These are phyloP conservation scores for Mycena vulgaris DNA, from an alignment of 768 basidiomycete species.

Conservation along the genomic window DNA sequence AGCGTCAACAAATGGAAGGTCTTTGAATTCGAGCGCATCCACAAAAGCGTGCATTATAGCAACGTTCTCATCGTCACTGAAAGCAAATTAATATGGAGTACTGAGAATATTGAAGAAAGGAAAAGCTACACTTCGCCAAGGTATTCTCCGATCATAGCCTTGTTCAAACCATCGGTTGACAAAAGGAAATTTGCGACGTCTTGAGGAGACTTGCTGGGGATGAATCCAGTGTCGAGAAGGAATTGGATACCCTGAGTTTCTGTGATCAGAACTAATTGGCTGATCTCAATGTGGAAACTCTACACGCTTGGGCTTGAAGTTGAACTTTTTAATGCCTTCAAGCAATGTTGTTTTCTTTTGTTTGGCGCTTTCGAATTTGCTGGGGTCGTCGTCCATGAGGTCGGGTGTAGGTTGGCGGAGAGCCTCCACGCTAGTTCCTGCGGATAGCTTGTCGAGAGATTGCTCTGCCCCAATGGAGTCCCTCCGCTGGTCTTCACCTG, in stretches of 20 bases:
- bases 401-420: slow-evolving; percentile 84
- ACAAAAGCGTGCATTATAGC: slow-evolving; percentile 98
- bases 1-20: slow-evolving; percentile 89
- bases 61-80: slow-evolving; percentile 90
- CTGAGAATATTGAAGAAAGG: background rate
- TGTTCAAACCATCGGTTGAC: slow-evolving; percentile 92
- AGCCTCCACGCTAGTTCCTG: slow-evolving; percentile 65
- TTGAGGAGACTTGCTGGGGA: slow-evolving; percentile 76
- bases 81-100: slow-evolving; percentile 20
- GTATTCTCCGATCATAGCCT: slow-evolving; percentile 98
- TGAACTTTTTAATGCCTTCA: slow-evolving; percentile 98
- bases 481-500: slow-evolving; percentile 66
- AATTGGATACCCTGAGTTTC: slow-evolving; percentile 87
- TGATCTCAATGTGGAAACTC: slow-evolving; percentile 41
- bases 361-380: slow-evolving; percentile 94
- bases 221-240: slow-evolving; percentile 90
- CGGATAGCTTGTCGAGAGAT: slow-evolving; percentile 69
- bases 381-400: slow-evolving; percentile 92
- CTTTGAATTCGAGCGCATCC: slow-evolving; percentile 90
- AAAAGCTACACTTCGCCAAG: slow-evolving; percentile 91
- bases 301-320: slow-evolving; percentile 98
- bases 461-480: slow-evolving; percentile 71
- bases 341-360: slow-evolving; percentile 95
- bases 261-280: background rate
- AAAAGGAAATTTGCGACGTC: slow-evolving; percentile 91